phyloP scores from a whole-genome alignment of 148 eudicot genomes.

The Arbutus unedo region DNA sequence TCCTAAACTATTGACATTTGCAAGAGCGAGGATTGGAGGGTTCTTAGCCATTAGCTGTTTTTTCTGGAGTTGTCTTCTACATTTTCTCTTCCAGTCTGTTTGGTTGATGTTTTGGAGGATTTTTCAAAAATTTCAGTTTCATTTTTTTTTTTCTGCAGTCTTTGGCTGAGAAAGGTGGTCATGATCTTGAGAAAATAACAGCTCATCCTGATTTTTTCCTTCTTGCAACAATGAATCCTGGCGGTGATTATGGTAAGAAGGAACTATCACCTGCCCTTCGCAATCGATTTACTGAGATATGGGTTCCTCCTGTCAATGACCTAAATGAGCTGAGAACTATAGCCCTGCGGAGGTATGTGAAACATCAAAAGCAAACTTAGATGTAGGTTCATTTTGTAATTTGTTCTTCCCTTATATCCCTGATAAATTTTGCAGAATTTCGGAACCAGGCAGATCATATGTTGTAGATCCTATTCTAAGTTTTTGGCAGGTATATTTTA shows the following conservation, averaged over 20 bases:
- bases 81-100: neutral
- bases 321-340: constrained; percentile 69
- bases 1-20: no score
- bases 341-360: constrained; percentile 55
- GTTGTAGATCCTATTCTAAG: constrained; percentile 61
- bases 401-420: constrained; percentile 5
- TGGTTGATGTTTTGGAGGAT: neutral
- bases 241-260: constrained; percentile 97
- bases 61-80: neutral
- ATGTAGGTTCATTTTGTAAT: constrained; percentile 8
- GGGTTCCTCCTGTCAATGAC: constrained; percentile 88
- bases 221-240: constrained; percentile 99
- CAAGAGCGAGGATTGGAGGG: no score
- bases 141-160: constrained; percentile 41
- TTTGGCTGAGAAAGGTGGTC: constrained; percentile 96
- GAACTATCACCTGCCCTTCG: constrained; percentile 98
- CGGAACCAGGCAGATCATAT: constrained; percentile 34
- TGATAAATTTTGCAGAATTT: constrained; percentile 46
- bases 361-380: neutral
- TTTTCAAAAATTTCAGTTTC: neutral
- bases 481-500: constrained; percentile 75
- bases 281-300: constrained; percentile 95
- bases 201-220: constrained; percentile 86
- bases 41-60: neutral
- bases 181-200: constrained; percentile 61